phyloP scores from a whole-genome alignment of 805 yeast genomes.

The Scheffersomyces lignosus region DNA sequence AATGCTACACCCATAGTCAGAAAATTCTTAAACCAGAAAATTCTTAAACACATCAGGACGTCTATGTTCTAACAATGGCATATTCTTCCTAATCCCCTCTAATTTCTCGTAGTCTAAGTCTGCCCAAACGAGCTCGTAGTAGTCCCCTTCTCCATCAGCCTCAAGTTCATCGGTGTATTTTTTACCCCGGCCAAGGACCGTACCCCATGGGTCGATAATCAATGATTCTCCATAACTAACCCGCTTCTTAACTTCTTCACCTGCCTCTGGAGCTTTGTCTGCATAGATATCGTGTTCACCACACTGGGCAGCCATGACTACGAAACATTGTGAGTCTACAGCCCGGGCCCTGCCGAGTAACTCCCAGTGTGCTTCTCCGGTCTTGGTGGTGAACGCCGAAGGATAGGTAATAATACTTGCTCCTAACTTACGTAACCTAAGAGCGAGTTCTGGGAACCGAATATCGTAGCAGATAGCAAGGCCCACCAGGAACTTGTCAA shows the following conservation, averaged over 20 bases:
- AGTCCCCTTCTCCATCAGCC: slow-evolving; percentile 27
- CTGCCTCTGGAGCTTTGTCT: slow-evolving; percentile 23
- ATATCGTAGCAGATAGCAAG: slow-evolving; percentile 82
- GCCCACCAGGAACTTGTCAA: slow-evolving; percentile 50
- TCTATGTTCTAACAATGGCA: slow-evolving; percentile 80
- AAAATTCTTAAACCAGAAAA: too few relatives aligned
- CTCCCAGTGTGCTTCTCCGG: slow-evolving; percentile 93
- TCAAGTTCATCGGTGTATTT: slow-evolving; percentile 27
- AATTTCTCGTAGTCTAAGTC: slow-evolving; percentile 60
- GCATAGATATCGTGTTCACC: slow-evolving; percentile 66
- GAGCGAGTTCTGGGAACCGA: slow-evolving; percentile 79
- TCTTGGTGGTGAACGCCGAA: slow-evolving; percentile 87
- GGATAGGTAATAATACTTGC: slow-evolving; percentile 82
- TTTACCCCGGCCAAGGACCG: slow-evolving; percentile 54
- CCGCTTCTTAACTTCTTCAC: slow-evolving; percentile 39
- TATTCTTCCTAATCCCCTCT: slow-evolving; percentile 54
- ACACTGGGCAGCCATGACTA: slow-evolving; percentile 85
- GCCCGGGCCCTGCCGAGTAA: slow-evolving; percentile 80
- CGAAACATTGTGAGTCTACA: slow-evolving; percentile 82
- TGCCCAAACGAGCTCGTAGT: slow-evolving; percentile 51
- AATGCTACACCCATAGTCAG: too few relatives aligned
- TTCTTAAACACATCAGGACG: not conserved
- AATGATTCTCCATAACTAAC: slow-evolving; percentile 85
- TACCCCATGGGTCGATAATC: slow-evolving; percentile 93
- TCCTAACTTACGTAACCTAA: slow-evolving; percentile 62